Percentiles rank a stretch among this genome's conserved stretches.
Conservation (phyloP, 306 rosid species). For the Casuarina cunninghamiana region DNA sequence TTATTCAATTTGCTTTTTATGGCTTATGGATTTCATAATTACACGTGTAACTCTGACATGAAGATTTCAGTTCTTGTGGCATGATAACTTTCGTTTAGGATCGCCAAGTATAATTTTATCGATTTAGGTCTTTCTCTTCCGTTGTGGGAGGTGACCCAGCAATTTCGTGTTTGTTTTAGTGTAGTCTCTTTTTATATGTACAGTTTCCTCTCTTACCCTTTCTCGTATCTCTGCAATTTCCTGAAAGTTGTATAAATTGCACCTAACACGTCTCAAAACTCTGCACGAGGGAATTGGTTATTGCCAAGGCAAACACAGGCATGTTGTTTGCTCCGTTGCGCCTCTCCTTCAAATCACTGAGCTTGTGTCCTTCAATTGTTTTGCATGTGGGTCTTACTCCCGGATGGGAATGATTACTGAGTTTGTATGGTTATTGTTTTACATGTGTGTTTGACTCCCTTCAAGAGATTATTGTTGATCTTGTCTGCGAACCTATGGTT, state of each 20-base stretch:
- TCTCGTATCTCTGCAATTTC: neutral
- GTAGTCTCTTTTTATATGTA: neutral
- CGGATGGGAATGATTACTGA: too few relatives aligned
- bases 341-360: neutral
- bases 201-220: neutral
- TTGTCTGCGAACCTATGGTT: slow-evolving; percentile 2
- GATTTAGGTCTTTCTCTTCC: neutral
- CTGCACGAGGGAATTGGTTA: too few relatives aligned
- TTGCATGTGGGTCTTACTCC: neutral
- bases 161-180: neutral
- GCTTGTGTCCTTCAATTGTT: neutral
- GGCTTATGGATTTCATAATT: neutral
- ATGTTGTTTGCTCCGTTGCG: neutral
- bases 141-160: neutral
- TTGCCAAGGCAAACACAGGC: neutral
- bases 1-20: neutral
- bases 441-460: neutral
- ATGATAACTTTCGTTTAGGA: neutral
- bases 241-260: too few relatives aligned
- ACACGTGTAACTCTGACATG: neutral
- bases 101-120: neutral
- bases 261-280: too few relatives aligned
- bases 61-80: neutral
- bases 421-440: neutral
- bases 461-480: neutral